Percentiles rank a stretch among this genome's conserved stretches.
phyloP scores from a whole-genome alignment of 306 rosid species.

The Chamaecrista fasciculata region DNA sequence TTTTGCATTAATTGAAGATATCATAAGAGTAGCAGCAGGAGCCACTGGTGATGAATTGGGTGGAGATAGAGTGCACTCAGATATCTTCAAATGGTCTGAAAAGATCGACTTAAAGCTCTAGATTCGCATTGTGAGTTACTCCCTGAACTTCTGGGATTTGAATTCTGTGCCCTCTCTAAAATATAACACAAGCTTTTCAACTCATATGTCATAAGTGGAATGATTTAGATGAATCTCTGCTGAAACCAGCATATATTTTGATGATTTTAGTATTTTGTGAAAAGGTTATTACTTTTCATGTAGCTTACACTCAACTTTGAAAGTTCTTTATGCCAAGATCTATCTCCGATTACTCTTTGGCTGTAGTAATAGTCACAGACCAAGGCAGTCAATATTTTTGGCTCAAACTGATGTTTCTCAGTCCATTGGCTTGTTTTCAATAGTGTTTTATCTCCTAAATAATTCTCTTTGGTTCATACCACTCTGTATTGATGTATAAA shows the following conservation, averaged over 20 bases:
- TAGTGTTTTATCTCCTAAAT: not conserved
- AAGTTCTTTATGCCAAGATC: not conserved
- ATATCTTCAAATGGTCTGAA: constrained; percentile 69
- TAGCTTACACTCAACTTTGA: not conserved
- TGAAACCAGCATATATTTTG: constrained; percentile 4
- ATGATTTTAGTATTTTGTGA: constrained; percentile 7
- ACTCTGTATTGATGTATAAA: not conserved
- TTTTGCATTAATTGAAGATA: constrained; percentile 78
- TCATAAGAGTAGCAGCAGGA: constrained; percentile 80
- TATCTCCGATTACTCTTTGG: not conserved
- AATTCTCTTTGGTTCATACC: not conserved
- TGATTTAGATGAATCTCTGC: not conserved
- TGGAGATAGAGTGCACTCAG: constrained; percentile 70
- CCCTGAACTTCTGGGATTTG: constrained; percentile 11
- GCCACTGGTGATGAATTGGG: constrained; percentile 73
- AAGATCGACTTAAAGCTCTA: constrained; percentile 53
- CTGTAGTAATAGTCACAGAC: not conserved
- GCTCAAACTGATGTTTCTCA: constrained; percentile 2
- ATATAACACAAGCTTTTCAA: not conserved
- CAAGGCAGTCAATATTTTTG: not conserved
- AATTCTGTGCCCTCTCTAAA: not conserved
- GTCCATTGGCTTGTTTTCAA: constrained; percentile 11
- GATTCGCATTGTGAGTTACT: constrained; percentile 46
- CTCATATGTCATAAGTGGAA: not conserved
- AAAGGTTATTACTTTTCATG: not conserved